Conservation (phyloP, 2,329 filamentous ascomycete species). For the Aspergillus nomiae region DNA sequence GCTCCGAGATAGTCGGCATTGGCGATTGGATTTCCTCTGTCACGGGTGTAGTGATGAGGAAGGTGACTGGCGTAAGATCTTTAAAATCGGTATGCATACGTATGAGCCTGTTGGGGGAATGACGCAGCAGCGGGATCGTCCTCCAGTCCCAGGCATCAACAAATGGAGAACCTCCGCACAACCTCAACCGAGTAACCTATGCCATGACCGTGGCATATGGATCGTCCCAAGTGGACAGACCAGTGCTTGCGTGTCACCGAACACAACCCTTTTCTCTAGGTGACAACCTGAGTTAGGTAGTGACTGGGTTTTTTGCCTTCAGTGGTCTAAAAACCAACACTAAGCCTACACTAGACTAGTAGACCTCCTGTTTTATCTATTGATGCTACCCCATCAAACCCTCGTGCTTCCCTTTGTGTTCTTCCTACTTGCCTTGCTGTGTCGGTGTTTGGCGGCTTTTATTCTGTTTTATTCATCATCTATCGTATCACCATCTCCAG, state of each 20-base stretch:
- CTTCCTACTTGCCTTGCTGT: background rate
- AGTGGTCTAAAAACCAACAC: background rate
- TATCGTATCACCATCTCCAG: background rate
- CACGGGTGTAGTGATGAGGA: constrained; percentile 8
- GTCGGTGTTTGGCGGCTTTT: background rate
- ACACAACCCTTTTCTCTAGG: background rate
- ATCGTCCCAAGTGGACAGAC: background rate
- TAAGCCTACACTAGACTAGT: constrained; percentile 1
- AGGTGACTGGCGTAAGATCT: background rate
- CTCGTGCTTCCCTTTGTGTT: background rate
- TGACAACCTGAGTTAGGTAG: background rate
- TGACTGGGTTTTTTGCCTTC: background rate
- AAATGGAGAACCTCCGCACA: background rate
- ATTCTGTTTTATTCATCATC: constrained; percentile 2
- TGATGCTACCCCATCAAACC: background rate
- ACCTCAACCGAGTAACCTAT: background rate
- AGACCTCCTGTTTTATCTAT: constrained; percentile 3
- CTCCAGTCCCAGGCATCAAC: constrained; percentile 1
- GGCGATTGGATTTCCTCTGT: background rate
- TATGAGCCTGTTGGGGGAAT: background rate
- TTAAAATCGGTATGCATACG: constrained; percentile 3
- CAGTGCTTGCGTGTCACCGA: constrained; percentile 2
- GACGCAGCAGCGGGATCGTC: constrained; percentile 1
- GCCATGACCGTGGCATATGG: background rate
- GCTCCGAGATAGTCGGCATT: background rate